Percentiles rank a stretch among this genome's conserved stretches.
phyloP scores from a whole-genome alignment of 2,329 filamentous ascomycete species.

The Tolypocladium sp. region DNA sequence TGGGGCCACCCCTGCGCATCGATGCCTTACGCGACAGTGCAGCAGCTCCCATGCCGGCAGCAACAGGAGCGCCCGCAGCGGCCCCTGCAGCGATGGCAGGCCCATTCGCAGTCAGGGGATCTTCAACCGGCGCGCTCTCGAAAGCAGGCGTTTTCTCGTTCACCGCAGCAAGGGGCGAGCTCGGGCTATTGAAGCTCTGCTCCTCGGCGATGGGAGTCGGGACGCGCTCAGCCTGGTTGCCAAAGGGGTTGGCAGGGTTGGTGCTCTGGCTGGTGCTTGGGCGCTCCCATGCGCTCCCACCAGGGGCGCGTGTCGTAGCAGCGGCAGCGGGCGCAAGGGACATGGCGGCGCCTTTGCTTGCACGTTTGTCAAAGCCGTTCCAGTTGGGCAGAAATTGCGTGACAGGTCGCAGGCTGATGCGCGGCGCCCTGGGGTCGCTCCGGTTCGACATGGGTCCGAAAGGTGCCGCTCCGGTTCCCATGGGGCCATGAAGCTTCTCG shows the following conservation, averaged over 20 bases:
- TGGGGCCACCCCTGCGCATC: slow-evolving; percentile 42
- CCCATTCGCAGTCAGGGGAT: slow-evolving; percentile 27
- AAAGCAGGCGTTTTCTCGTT: neutral
- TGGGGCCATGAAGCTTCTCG: slow-evolving; percentile 50
- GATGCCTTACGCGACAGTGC: slow-evolving; percentile 45
- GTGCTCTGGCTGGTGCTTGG: slow-evolving; percentile 34
- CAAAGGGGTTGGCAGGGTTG: slow-evolving; percentile 63
- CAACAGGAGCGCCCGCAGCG: slow-evolving; percentile 18
- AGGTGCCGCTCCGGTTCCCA: slow-evolving; percentile 21
- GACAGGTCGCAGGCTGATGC: slow-evolving; percentile 74
- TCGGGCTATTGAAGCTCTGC: slow-evolving; percentile 9
- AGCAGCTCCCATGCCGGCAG: slow-evolving; percentile 26
- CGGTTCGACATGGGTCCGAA: slow-evolving; percentile 4
- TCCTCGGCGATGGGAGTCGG: slow-evolving; percentile 31
- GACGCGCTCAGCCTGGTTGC: slow-evolving; percentile 45
- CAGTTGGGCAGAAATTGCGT: slow-evolving; percentile 70
- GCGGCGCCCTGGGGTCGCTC: slow-evolving; percentile 52
- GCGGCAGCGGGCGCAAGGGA: slow-evolving; percentile 21
- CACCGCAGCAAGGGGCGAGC: slow-evolving; percentile 10
- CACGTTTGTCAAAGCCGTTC: slow-evolving; percentile 34
- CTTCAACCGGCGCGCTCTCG: slow-evolving; percentile 11
- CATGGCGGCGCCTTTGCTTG: slow-evolving; percentile 38
- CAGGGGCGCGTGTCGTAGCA: slow-evolving; percentile 13
- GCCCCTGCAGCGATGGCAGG: slow-evolving; percentile 20
- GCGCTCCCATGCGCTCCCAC: slow-evolving; percentile 37